Base-by-base conservation (phyloP, 345 rosid species). In the Lepidium africanum region DNA sequence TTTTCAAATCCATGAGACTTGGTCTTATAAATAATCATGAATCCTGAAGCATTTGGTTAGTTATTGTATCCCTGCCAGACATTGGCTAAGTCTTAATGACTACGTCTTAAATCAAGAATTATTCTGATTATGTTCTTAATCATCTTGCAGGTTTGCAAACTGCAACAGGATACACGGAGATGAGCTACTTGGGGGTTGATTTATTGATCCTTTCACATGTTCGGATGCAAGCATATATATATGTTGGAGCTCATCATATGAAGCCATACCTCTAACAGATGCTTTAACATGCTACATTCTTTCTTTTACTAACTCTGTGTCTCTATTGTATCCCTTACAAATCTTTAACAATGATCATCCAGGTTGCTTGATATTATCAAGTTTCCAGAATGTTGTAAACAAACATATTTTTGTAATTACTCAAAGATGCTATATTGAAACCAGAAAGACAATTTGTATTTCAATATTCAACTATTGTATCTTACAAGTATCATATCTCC, bases 161-260 rank as follows among this genome's bases (percentile, higher is more conserved):
- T 70, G 85, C 83, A 56, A 75, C 74, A 6, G 85, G 84, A 55
- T 51, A 42, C 57, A 37, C 76, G 53, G 89, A 84, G 86, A 69
- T 82, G 86, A 61, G 84, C 40, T 83, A 74, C 78, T 5, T 73
- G 82, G 84, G 81, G 32, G 32, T 27, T 43, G 21, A 70, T 48
- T 67, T 37, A 56, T 61, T 9, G 77, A 71, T 56, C 81, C 76
- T 10, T 65, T 83, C 35, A 81, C 88, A 30, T 79, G 84, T 38
- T 71, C 74, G 32, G 74, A 84, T 25, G 83, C 82, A 49, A 75
- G 69, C 48, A 67, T 57, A 37, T 77, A 75, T 43, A 73, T 77
- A 30, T 82, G 81, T 38, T 83, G 84, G 87, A 84, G 81, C 54
- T 59, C 82, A 19, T 77, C 82, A 59, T 83, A 82, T 59, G 73